These are phyloP conservation scores for Aristolochia contorta DNA, from an alignment of 164 flowering plant species.

Conservation along the genomic window DNA sequence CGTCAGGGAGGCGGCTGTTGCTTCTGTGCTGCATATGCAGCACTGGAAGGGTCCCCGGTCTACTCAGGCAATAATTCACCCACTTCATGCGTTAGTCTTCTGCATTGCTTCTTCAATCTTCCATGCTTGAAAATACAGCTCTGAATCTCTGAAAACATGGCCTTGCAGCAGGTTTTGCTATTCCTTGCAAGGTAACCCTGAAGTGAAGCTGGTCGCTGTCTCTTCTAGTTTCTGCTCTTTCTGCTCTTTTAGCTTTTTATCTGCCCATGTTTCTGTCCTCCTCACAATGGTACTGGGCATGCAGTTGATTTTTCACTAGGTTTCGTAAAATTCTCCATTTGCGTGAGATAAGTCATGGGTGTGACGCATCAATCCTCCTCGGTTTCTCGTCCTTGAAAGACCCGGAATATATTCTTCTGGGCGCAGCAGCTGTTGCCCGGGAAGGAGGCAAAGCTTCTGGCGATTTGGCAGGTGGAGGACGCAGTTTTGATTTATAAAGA, in stretches of 20 bases:
- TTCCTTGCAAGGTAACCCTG: not conserved
- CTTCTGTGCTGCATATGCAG: too few relatives aligned
- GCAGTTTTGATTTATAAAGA: too few relatives aligned
- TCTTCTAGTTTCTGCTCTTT: too few relatives aligned
- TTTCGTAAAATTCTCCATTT: not conserved
- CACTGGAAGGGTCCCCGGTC: too few relatives aligned
- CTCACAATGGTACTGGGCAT: not conserved
- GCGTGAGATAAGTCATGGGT: not conserved
- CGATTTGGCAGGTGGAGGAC: constrained; percentile 5
- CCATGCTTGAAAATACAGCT: too few relatives aligned
- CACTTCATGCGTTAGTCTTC: not conserved
- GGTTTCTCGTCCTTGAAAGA: too few relatives aligned
- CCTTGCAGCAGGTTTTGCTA: not conserved
- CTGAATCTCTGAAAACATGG: not conserved
- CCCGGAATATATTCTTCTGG: not conserved
- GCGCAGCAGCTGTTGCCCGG: constrained; percentile 8
- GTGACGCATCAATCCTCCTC: too few relatives aligned
- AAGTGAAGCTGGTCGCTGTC: not conserved
- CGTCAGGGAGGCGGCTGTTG: too few relatives aligned
- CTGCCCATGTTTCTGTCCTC: not conserved
- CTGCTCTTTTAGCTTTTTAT: too few relatives aligned
- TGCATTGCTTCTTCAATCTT: too few relatives aligned
- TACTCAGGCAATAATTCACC: not conserved
- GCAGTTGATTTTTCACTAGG: not conserved
- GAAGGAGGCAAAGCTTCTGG: constrained; percentile 7